Evolutionary conservation across 805 yeast genomes (phyloP).

Genomic region (Suhomyces sp.): DNA sequence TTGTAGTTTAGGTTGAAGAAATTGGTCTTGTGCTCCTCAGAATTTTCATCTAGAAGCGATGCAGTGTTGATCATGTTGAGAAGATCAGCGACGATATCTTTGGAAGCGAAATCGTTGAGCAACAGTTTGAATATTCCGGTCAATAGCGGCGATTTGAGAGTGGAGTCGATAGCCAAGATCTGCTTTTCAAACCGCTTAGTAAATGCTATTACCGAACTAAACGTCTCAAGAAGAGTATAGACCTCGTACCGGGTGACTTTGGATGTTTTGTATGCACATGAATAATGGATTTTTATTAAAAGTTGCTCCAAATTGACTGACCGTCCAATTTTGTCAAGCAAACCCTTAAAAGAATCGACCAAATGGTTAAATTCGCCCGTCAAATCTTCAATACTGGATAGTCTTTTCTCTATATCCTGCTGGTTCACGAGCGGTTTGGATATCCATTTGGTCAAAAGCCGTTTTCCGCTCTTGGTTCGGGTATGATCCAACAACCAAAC

Average conservation of each 20-base stretch:
- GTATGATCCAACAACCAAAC: slow-evolving; percentile 83
- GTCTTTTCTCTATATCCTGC: slow-evolving; percentile 55
- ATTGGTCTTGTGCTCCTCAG: slow-evolving; percentile 43
- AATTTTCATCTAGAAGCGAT: slow-evolving; percentile 48
- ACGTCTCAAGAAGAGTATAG: slow-evolving; percentile 27
- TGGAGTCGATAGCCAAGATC: slow-evolving; percentile 30
- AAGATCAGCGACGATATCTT: slow-evolving; percentile 31
- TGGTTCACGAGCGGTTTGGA: slow-evolving; percentile 62
- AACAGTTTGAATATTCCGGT: slow-evolving; percentile 37
- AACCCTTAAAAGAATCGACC: slow-evolving; percentile 29
- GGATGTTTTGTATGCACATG: slow-evolving; percentile 23
- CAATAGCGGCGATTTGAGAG: slow-evolving; percentile 36
- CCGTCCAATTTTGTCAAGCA: slow-evolving; percentile 25
- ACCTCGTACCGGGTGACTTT: slow-evolving; percentile 34
- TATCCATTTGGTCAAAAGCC: slow-evolving; percentile 71
- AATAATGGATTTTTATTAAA: slow-evolving; percentile 38
- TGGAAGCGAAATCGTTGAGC: slow-evolving; percentile 24
- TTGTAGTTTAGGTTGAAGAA: slow-evolving; percentile 39
- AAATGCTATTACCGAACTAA: slow-evolving; percentile 24
- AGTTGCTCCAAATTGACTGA: slow-evolving; percentile 33
- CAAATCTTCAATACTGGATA: slow-evolving; percentile 49
- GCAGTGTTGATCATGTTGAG: slow-evolving; percentile 52
- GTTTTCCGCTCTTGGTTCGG: slow-evolving; percentile 68
- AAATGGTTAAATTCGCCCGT: slow-evolving; percentile 28
- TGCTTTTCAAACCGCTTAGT: slow-evolving; percentile 33